A percentile compares a stretch with the other conserved stretches of the same genome.
Conservation (phyloP, 306 rosid species). For the Nissolia schottii region DNA sequence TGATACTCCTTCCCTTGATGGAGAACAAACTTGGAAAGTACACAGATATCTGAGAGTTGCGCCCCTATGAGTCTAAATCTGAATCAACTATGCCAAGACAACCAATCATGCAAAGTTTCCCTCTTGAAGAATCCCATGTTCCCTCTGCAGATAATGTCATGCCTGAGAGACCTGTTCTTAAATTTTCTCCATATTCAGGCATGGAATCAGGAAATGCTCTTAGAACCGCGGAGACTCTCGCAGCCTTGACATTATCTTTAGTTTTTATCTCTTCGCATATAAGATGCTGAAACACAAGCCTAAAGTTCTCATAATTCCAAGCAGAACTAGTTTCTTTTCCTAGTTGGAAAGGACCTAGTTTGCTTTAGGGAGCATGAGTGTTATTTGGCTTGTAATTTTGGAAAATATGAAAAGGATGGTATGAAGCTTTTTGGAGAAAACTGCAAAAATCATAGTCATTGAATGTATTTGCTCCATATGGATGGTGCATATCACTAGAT, state of each 20-base stretch:
- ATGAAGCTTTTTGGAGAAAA: not conserved
- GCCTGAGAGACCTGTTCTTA: not conserved
- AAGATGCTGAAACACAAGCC: conserved; percentile 1
- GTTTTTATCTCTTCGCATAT: not conserved
- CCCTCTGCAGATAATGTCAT: conserved; percentile 12
- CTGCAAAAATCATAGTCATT: conserved; percentile 15
- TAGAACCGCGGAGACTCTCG: conserved; percentile 6
- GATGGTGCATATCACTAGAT: not conserved
- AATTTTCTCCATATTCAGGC: not conserved
- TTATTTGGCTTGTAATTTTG: not conserved
- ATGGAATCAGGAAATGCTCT: not conserved
- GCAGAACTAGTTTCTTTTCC: not conserved
- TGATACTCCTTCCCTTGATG: conserved; percentile 11
- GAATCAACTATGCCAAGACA: conserved; percentile 11
- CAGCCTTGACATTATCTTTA: not conserved
- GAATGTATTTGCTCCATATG: not conserved
- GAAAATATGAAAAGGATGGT: not conserved
- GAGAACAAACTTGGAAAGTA: not conserved
- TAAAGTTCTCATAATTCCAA: not conserved
- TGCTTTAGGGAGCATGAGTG: not conserved
- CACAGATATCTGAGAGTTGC: not conserved
- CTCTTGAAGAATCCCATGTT: conserved; percentile 12
- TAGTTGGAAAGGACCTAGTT: not conserved
- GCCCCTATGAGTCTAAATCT: not conserved
- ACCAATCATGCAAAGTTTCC: conserved; percentile 15